Conservation (phyloP, 139 green algal genomes). For the Pseudopediastrum boryanum region DNA sequence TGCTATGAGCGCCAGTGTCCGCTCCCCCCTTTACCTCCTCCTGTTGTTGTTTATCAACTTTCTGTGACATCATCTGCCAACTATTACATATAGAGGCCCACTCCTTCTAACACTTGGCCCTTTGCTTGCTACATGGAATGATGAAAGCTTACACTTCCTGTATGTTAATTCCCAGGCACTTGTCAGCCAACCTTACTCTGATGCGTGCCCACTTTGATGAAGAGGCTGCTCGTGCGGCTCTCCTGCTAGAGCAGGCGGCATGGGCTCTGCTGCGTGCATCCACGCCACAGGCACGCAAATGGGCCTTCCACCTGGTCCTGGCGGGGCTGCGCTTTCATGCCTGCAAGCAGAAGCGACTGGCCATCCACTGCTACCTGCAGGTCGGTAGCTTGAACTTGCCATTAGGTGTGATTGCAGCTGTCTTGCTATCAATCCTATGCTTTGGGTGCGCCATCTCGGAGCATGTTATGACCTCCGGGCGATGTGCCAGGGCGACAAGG, state of each 20-base stretch:
- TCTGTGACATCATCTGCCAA: too few species aligned
- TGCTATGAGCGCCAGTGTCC: too few species aligned
- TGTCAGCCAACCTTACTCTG: constrained; percentile 58
- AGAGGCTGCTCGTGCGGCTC: constrained; percentile 72
- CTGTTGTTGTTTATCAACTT: too few species aligned
- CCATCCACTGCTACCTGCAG: constrained; percentile 73
- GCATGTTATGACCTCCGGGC: too few species aligned
- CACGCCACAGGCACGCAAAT: constrained; percentile 68
- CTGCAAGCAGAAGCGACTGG: constrained; percentile 64
- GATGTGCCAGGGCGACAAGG: too few species aligned
- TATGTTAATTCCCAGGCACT: too few species aligned
- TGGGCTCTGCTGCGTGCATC: constrained; percentile 67
- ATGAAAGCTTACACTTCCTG: too few species aligned
- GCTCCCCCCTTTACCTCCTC: too few species aligned
- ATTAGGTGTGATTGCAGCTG: not conserved
- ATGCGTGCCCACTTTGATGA: constrained; percentile 85
- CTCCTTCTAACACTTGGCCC: too few species aligned
- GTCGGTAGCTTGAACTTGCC: not conserved
- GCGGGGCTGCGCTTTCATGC: constrained; percentile 87
- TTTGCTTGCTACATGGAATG: too few species aligned
- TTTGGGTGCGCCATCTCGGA: too few species aligned
- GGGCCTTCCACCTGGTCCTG: constrained; percentile 91
- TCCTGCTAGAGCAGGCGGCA: constrained; percentile 90
- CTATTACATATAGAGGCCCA: too few species aligned
- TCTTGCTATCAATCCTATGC: not conserved